Percentiles rank a stretch among this genome's conserved stretches.
Evolutionary conservation across 345 rosid genomes (phyloP).

Genomic region (Eucalyptus curtisii): DNA sequence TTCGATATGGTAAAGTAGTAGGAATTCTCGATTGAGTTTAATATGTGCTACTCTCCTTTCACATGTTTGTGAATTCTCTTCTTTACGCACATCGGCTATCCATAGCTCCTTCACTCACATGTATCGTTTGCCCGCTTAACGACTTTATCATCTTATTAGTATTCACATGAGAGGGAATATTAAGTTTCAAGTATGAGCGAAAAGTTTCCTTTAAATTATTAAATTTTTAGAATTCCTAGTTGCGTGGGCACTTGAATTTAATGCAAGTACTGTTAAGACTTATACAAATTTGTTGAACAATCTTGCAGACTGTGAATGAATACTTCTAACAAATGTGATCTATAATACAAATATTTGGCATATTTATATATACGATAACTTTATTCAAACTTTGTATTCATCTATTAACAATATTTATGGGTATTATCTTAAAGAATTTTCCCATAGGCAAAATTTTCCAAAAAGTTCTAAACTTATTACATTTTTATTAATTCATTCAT

Average conservation of each 20-base stretch:
- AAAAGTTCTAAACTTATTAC: too few species aligned
- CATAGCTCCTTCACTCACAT: not conserved
- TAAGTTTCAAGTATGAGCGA: not conserved
- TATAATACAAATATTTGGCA: not conserved
- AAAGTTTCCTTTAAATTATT: too few species aligned
- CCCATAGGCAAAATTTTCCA: not conserved
- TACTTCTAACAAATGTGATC: not conserved
- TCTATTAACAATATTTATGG: not conserved
- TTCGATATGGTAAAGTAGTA: too few species aligned
- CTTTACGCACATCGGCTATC: too few species aligned
- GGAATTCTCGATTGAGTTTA: too few species aligned
- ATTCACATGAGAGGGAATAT: not conserved
- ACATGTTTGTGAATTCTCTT: too few species aligned
- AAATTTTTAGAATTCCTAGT: not conserved
- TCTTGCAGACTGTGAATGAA: not conserved
- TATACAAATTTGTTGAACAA: not conserved
- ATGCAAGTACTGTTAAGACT: not conserved
- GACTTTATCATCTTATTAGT: not conserved
- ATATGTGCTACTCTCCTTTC: too few species aligned
- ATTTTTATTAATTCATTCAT: too few species aligned
- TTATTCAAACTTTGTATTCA: too few species aligned
- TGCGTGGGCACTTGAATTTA: not conserved
- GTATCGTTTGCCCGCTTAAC: not conserved
- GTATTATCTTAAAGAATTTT: not conserved
- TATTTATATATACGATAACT: too few species aligned